Percentiles rank a stretch among this genome's conserved stretches.
Evolutionary conservation across 768 basidiomycete genomes (phyloP).

Genomic region (Phylloporus rhodoxanthus): DNA sequence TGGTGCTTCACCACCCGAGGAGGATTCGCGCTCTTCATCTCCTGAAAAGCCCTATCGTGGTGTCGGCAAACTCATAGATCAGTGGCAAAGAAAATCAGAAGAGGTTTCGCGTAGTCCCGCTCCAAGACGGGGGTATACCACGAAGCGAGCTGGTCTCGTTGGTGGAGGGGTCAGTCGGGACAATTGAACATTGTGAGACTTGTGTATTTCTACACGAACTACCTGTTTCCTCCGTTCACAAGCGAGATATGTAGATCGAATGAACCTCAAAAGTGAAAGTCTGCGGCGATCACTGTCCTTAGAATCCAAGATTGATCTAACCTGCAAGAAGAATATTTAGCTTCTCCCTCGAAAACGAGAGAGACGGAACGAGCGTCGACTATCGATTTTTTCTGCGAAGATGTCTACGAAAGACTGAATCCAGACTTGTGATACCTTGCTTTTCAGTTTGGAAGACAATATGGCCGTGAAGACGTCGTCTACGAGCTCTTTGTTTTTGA

Average conservation of each 20-base stretch:
- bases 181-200: conserved; percentile 11
- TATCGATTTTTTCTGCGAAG: conserved; percentile 8
- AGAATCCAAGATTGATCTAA: conserved; percentile 9
- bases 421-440: not conserved
- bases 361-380: conserved; percentile 1
- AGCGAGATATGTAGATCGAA: not conserved
- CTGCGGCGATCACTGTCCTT: not conserved
- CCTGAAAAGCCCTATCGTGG: conserved; percentile 78
- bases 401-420: conserved; percentile 5
- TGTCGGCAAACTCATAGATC: conserved; percentile 78
- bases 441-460: conserved; percentile 1
- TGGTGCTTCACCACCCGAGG: conserved; percentile 12
- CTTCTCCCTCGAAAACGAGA: not conserved
- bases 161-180: conserved; percentile 18
- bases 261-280: not conserved
- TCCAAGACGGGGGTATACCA: conserved; percentile 35
- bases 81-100: conserved; percentile 82
- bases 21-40: conserved; percentile 46
- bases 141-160: conserved; percentile 38
- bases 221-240: conserved; percentile 12
- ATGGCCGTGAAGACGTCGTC: not conserved
- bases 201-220: conserved; percentile 7
- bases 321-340: not conserved
- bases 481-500: conserved; percentile 5
- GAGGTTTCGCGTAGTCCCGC: conserved; percentile 35